Conservation (phyloP, 768 basidiomycete genomes). For the Pleurotus salmoneostramineus region DNA sequence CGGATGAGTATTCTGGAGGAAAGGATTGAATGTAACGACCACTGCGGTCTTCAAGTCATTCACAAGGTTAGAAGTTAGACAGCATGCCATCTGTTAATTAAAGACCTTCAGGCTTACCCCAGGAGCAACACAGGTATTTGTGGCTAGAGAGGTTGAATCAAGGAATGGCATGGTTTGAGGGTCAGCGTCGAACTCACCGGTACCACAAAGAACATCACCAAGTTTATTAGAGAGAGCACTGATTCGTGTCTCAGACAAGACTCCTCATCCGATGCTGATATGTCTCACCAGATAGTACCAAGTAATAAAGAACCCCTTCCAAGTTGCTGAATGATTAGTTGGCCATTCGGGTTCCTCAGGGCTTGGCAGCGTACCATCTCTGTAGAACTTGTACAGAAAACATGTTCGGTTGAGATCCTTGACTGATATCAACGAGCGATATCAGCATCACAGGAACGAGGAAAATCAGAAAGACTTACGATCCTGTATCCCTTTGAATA, state of each 20-base stretch:
- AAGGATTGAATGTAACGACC: background rate
- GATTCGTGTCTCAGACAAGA: too few species aligned
- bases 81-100: too few species aligned
- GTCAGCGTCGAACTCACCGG: too few species aligned
- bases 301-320: background rate
- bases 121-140: too few species aligned
- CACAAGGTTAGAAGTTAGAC: too few species aligned
- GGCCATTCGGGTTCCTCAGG: background rate
- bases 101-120: background rate
- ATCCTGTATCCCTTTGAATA: background rate
- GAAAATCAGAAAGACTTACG: background rate
- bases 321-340: background rate
- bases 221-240: too few species aligned
- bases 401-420: background rate
- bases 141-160: too few species aligned
- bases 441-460: background rate
- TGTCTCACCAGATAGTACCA: background rate
- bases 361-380: background rate
- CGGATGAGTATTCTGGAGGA: slow-evolving; percentile 1
- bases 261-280: too few species aligned
- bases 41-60: background rate
- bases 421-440: background rate
- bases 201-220: too few species aligned
- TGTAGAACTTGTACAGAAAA: background rate
- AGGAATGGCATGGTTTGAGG: too few species aligned